Conservation (phyloP, 2,329 filamentous ascomycete genomes). For the Phialophora tarda region DNA sequence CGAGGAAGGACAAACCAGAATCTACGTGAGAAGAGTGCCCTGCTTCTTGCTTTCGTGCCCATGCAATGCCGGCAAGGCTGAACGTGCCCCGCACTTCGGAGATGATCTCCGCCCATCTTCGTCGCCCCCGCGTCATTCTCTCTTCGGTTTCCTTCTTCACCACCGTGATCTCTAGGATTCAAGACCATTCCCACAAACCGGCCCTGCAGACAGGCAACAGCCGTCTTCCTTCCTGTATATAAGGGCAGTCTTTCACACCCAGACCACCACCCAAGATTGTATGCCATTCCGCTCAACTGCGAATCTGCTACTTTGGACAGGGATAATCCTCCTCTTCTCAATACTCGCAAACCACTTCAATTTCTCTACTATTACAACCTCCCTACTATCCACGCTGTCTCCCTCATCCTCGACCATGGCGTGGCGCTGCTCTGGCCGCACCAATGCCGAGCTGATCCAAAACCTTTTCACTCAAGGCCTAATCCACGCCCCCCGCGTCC, state of each 20-base stretch:
- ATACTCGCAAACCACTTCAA: conserved; percentile 4
- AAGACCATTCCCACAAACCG: neutral
- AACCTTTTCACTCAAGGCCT: conserved; percentile 76
- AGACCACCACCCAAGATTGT: neutral
- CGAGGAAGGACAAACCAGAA: neutral
- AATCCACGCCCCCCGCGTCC: conserved; percentile 73
- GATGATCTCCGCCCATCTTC: neutral
- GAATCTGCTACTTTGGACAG: conserved; percentile 3
- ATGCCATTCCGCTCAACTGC: neutral
- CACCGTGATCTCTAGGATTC: neutral
- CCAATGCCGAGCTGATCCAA: conserved; percentile 75
- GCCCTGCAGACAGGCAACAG: neutral
- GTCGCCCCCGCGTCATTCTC: neutral
- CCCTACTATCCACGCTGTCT: conserved; percentile 1
- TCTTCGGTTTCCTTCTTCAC: neutral
- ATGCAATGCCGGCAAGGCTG: conserved; percentile 6
- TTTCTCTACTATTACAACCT: neutral
- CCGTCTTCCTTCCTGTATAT: neutral
- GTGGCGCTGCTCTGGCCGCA: conserved; percentile 79
- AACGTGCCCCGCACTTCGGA: conserved; percentile 9
- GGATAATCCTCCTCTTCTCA: conserved; percentile 3
- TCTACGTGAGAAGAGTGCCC: neutral
- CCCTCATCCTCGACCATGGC: conserved; percentile 68
- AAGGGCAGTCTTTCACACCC: neutral
- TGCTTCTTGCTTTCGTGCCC: neutral